Evolutionary conservation across 2,329 filamentous ascomycete species (phyloP).

Genomic region (Huntiella abstrusa): DNA sequence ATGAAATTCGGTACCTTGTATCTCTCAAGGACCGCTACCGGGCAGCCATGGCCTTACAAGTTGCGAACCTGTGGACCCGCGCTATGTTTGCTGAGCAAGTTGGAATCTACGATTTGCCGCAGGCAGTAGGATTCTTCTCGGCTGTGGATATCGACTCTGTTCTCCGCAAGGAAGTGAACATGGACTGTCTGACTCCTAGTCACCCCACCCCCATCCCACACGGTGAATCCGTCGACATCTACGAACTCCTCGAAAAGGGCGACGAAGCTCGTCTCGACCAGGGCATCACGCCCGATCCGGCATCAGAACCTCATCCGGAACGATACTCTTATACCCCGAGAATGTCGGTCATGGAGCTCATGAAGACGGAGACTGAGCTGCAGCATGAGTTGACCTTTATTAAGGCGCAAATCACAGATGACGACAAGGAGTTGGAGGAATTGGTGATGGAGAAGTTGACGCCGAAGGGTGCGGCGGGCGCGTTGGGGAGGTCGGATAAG

Average conservation of each 20-base stretch:
- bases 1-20: conserved; percentile 90
- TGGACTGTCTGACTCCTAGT: conserved; percentile 89
- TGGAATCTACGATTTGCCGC: conserved; percentile 85
- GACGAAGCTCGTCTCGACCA: conserved; percentile 49
- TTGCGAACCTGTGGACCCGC: conserved; percentile 89
- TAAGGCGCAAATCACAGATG: conserved; percentile 62
- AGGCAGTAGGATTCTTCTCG: conserved; percentile 87
- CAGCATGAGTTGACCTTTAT: conserved; percentile 43
- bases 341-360: conserved; percentile 57
- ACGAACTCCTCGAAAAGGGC: conserved; percentile 56
- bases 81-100: conserved; percentile 97
- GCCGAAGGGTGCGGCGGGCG: no score
- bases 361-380: conserved; percentile 27
- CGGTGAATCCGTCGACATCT: conserved; percentile 76
- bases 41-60: conserved; percentile 78
- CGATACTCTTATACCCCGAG: conserved; percentile 50
- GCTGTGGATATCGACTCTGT: conserved; percentile 91
- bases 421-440: conserved; percentile 54
- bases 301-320: conserved; percentile 36
- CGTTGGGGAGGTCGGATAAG: no score
- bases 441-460: conserved; percentile 40
- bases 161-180: conserved; percentile 92
- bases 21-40: conserved; percentile 71
- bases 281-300: conserved; percentile 33
- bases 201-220: conserved; percentile 60